Evolutionary conservation across 257 asterid species (phyloP).

Genomic region (Solanum okadae): DNA sequence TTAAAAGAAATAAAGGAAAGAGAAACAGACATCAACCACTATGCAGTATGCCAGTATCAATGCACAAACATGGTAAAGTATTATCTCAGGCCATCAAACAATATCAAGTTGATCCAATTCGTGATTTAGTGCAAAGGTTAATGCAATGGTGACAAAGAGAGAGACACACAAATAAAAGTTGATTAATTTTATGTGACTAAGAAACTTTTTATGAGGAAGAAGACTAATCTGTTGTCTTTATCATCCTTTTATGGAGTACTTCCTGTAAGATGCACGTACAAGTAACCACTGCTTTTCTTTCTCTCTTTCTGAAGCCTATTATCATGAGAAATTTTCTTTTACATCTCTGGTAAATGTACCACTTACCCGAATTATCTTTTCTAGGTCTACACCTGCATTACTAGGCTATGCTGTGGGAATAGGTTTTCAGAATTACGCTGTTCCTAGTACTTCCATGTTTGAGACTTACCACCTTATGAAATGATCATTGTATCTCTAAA

Average conservation of each 20-base stretch:
- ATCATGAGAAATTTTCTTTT: neutral
- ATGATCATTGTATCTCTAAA: neutral
- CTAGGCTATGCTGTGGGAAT: neutral
- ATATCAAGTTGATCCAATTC: neutral
- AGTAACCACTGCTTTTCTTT: neutral
- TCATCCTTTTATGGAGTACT: neutral
- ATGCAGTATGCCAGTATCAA: neutral
- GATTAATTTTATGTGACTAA: neutral
- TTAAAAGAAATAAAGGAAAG: neutral
- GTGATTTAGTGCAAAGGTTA: neutral
- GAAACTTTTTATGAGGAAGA: neutral
- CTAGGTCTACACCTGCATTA: neutral
- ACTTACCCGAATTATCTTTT: neutral
- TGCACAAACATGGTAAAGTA: neutral
- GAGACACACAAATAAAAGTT: neutral
- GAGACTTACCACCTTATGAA: neutral
- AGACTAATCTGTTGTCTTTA: neutral
- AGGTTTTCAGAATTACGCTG: neutral
- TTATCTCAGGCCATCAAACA: neutral
- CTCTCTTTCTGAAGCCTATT: neutral
- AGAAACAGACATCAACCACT: neutral
- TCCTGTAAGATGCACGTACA: neutral
- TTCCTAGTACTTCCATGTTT: neutral
- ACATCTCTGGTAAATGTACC: neutral
- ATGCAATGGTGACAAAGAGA: neutral